Conservation (phyloP, 345 rosid species). For the Punica granatum region DNA sequence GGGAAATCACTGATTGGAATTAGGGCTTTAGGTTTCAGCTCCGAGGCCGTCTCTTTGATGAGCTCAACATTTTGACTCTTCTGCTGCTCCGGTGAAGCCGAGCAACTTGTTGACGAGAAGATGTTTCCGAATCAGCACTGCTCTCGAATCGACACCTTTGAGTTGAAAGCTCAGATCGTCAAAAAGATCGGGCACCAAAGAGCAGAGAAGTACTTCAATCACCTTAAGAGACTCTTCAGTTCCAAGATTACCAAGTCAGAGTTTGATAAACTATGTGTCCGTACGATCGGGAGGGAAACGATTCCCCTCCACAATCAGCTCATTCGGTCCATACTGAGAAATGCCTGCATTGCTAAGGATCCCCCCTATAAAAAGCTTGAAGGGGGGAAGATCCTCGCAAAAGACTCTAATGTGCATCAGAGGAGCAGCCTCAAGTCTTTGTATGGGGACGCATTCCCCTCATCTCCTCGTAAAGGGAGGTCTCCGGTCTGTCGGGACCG, state of each 20-base stretch:
- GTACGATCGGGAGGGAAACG: slow-evolving; percentile 57
- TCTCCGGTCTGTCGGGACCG: slow-evolving; percentile 38
- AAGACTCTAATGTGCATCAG: slow-evolving; percentile 27
- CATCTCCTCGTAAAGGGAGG: slow-evolving; percentile 62
- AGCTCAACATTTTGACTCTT: background rate
- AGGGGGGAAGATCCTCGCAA: slow-evolving; percentile 22
- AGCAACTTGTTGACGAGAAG: slow-evolving; percentile 1
- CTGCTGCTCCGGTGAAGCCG: background rate
- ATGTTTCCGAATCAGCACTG: slow-evolving; percentile 28
- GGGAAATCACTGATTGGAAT: background rate
- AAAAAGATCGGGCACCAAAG: slow-evolving; percentile 63
- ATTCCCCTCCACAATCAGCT: slow-evolving; percentile 67
- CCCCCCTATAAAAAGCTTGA: slow-evolving; percentile 32
- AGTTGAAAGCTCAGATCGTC: slow-evolving; percentile 38
- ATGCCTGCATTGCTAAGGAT: slow-evolving; percentile 48
- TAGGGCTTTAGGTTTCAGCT: slow-evolving; percentile 2
- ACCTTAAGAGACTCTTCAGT: slow-evolving; percentile 48
- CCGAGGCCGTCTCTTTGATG: background rate
- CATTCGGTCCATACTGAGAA: slow-evolving; percentile 56
- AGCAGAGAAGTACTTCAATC: slow-evolving; percentile 72
- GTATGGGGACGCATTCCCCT: slow-evolving; percentile 45
- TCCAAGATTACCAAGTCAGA: slow-evolving; percentile 53
- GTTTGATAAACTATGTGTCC: slow-evolving; percentile 55
- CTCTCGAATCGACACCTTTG: slow-evolving; percentile 35
- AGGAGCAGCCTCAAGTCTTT: slow-evolving; percentile 36